These are phyloP conservation scores for Abelmoschus esculentus DNA, from an alignment of 345 rosid genomes.

Conservation along the genomic window DNA sequence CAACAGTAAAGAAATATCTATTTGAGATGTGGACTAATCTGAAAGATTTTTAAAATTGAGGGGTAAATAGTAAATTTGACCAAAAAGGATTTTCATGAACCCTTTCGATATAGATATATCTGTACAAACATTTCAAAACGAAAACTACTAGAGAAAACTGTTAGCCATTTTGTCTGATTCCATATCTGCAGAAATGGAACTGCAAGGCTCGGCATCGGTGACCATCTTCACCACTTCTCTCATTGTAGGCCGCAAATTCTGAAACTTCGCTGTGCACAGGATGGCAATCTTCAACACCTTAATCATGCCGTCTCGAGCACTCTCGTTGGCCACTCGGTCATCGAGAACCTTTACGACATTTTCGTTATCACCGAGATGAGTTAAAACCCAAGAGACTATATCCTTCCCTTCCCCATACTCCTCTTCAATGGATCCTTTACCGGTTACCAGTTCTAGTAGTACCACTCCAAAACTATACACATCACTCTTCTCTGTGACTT, in stretches of 20 bases:
- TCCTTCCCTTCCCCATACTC: conserved; percentile 74
- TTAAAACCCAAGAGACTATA: conserved; percentile 60
- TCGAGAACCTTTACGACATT: conserved; percentile 53
- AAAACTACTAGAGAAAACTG: too few species aligned
- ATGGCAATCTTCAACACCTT: conserved; percentile 60
- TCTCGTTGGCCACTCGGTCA: conserved; percentile 25
- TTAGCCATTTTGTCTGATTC: too few species aligned
- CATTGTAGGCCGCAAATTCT: conserved; percentile 66
- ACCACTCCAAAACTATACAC: conserved; percentile 88
- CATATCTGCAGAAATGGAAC: too few species aligned
- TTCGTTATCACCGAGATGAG: conserved; percentile 42
- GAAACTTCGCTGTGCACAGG: conserved; percentile 77
- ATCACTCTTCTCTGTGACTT: conserved; percentile 69
- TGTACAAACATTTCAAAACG: too few species aligned
- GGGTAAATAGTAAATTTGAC: too few species aligned
- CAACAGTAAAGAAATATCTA: too few species aligned
- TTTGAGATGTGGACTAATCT: too few species aligned
- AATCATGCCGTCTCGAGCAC: conserved; percentile 49
- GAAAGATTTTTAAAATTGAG: too few species aligned
- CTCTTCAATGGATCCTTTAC: conserved; percentile 57
- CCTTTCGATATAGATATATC: too few species aligned
- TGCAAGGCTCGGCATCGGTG: too few species aligned
- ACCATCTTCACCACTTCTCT: conserved; percentile 53
- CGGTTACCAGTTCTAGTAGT: conserved; percentile 56
- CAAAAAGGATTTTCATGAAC: too few species aligned